Evolutionary conservation across 176 grass and related monocot species (phyloP).

Genomic region (Ananas comosus): DNA sequence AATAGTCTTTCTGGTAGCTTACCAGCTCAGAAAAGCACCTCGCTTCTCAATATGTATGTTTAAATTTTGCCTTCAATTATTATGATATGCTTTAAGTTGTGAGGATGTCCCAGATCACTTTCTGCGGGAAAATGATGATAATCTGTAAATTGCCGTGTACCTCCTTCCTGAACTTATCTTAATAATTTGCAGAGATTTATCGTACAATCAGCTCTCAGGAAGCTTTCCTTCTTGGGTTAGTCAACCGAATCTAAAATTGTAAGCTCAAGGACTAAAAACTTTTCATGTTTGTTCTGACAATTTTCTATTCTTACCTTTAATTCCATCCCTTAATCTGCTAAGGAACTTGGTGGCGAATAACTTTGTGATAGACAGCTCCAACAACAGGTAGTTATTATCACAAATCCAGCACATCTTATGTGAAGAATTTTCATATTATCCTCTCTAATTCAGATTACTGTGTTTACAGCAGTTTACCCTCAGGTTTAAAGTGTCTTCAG

Average conservation of each 20-base stretch:
- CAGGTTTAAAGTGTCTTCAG: constrained; percentile 53
- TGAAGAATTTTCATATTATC: not conserved
- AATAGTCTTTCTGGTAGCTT: constrained; percentile 75
- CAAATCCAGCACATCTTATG: not conserved
- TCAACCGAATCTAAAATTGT: constrained; percentile 46
- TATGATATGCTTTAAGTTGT: too few species aligned
- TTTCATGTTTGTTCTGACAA: not conserved
- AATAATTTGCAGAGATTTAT: constrained; percentile 60
- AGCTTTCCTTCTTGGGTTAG: constrained; percentile 75
- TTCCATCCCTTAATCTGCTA: constrained; percentile 9
- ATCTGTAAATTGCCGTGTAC: not conserved
- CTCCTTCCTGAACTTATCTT: constrained; percentile 11
- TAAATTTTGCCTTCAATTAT: not conserved
- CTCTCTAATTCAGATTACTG: constrained; percentile 1
- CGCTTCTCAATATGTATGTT: constrained; percentile 47
- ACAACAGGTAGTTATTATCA: constrained; percentile 44
- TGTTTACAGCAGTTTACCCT: constrained; percentile 40
- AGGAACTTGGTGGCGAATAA: constrained; percentile 90
- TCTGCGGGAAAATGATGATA: not conserved
- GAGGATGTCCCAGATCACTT: too few species aligned
- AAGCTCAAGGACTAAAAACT: constrained; percentile 23
- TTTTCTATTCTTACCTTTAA: not conserved
- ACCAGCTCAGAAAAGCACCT: constrained; percentile 35
- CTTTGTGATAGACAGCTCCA: constrained; percentile 45
- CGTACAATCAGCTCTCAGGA: constrained; percentile 80